phyloP scores from a whole-genome alignment of 1,139 yeast species.

The Sugiyamaella japonica region DNA sequence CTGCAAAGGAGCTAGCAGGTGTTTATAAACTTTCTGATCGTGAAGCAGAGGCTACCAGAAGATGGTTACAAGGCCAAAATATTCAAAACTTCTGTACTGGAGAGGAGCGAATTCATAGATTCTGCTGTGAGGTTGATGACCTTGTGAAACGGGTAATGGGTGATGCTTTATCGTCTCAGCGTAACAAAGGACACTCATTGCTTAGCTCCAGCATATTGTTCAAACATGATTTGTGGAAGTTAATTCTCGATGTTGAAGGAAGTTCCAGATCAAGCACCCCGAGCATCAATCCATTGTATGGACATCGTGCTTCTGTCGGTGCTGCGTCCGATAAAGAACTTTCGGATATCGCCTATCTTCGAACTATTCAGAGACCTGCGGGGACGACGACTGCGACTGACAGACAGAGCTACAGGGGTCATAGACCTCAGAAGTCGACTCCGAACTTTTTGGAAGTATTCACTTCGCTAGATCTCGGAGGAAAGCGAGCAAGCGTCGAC shows the following conservation, averaged over 20 bases:
- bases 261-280: conserved; percentile 27
- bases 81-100: conserved; percentile 41
- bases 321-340: conserved; percentile 22
- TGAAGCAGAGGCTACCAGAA: conserved; percentile 39
- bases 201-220: conserved; percentile 33
- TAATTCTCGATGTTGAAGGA: conserved; percentile 35
- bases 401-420: conserved; percentile 27
- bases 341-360: conserved; percentile 10
- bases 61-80: conserved; percentile 38
- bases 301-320: conserved; percentile 23
- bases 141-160: conserved; percentile 39
- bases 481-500: conserved; percentile 4
- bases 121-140: conserved; percentile 41
- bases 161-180: conserved; percentile 30
- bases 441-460: conserved; percentile 36
- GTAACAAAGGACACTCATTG: conserved; percentile 35
- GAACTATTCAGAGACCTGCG: conserved; percentile 2
- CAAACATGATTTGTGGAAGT: conserved; percentile 34
- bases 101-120: conserved; percentile 42
- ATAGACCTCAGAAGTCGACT: conserved; percentile 33
- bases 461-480: conserved; percentile 27
- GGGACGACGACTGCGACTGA: background rate
- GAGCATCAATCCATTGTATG: conserved; percentile 18
- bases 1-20: conserved; percentile 37
- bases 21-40: conserved; percentile 40